Percentiles rank a stretch among this genome's conserved stretches.
Evolutionary conservation across 495 filamentous ascomycete species (phyloP).

Genomic region (Aspergillus nanangensis): DNA sequence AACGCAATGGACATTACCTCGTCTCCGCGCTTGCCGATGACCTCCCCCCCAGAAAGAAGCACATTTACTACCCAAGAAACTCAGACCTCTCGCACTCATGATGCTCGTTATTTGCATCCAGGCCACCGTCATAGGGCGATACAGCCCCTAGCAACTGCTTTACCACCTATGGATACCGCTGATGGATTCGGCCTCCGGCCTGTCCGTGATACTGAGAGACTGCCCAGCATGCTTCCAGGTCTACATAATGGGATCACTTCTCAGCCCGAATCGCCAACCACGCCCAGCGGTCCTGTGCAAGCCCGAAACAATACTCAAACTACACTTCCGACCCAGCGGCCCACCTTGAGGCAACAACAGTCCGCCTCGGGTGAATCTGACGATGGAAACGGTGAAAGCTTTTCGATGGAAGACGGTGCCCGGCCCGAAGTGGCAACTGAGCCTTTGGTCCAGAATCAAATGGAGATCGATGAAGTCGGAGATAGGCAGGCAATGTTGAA

Average conservation of each 20-base stretch:
- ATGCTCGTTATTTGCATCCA: conserved; percentile 46
- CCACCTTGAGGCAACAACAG: conserved; percentile 80
- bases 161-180: conserved; percentile 67
- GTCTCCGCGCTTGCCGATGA: conserved; percentile 62
- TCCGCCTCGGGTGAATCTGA: conserved; percentile 86
- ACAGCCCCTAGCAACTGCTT: conserved; percentile 63
- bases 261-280: conserved; percentile 91
- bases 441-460: conserved; percentile 65
- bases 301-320: conserved; percentile 41
- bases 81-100: conserved; percentile 50
- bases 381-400: conserved; percentile 74
- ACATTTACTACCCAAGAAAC: conserved; percentile 56
- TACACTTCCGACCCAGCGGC: conserved; percentile 52
- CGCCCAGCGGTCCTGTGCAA: conserved; percentile 67
- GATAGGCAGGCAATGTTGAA: conserved; percentile 70
- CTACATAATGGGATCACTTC: conserved; percentile 69
- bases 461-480: conserved; percentile 78
- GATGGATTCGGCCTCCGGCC: conserved; percentile 75
- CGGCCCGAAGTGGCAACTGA: conserved; percentile 59
- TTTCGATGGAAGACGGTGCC: conserved; percentile 62
- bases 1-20: conserved; percentile 59
- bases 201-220: conserved; percentile 79
- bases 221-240: conserved; percentile 78
- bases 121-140: conserved; percentile 49
- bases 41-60: conserved; percentile 70